phyloP scores from a whole-genome alignment of 176 grass and related monocot species.

The Oryza meyeriana region DNA sequence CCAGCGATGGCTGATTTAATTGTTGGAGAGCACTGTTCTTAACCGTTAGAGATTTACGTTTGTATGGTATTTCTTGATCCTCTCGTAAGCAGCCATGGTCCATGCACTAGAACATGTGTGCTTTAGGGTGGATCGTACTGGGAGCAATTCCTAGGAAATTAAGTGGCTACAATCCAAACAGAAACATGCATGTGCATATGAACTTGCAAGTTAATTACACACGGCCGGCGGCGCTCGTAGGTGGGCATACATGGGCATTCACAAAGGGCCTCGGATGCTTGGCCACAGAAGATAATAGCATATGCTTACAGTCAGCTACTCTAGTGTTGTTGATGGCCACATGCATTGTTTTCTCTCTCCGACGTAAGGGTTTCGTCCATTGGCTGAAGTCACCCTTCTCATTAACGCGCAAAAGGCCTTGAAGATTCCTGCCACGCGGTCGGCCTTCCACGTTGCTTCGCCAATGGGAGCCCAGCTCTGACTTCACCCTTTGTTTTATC shows the following conservation, averaged over 20 bases:
- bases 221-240: background rate
- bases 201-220: background rate
- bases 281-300: background rate
- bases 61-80: too few species aligned
- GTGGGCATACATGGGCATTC: background rate
- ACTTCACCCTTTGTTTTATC: background rate
- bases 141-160: too few species aligned
- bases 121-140: too few species aligned
- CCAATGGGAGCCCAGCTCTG: background rate
- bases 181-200: background rate
- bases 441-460: slow-evolving; percentile 4
- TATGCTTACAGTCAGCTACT: too few species aligned
- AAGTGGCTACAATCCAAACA: background rate
- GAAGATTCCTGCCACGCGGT: background rate
- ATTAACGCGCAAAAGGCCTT: background rate
- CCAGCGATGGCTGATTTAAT: too few species aligned
- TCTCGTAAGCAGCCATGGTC: too few species aligned
- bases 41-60: too few species aligned
- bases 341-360: background rate
- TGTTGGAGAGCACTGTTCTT: too few species aligned
- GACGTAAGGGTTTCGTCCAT: background rate
- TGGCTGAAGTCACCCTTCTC: background rate
- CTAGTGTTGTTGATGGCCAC: too few species aligned
- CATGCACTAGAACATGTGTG: too few species aligned
- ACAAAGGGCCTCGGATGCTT: background rate